Evolutionary conservation across 2,329 filamentous ascomycete species (phyloP).

Genomic region (Aspergillus tanneri): DNA sequence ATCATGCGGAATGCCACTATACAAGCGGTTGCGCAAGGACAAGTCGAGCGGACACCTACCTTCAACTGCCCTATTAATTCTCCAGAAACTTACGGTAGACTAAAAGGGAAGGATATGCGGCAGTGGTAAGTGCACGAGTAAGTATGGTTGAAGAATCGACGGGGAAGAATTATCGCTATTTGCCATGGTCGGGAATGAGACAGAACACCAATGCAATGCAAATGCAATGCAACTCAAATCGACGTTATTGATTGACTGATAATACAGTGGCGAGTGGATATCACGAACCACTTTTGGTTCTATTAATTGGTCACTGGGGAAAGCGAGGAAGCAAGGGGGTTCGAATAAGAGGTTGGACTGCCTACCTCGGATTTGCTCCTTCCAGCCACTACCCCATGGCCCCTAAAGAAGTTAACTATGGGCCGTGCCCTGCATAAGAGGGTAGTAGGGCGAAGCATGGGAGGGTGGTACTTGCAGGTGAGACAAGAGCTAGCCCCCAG

Average conservation of each 20-base stretch:
- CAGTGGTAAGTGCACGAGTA: conserved; percentile 17
- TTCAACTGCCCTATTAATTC: conserved; percentile 4
- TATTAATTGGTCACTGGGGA: conserved; percentile 15
- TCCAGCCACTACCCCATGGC: conserved; percentile 6
- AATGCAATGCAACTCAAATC: conserved; percentile 28
- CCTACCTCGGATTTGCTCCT: conserved; percentile 10
- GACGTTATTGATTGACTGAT: conserved; percentile 18
- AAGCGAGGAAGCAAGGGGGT: conserved; percentile 24
- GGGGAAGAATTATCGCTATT: conserved; percentile 9
- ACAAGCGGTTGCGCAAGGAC: conserved; percentile 12
- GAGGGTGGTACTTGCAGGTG: conserved; percentile 11
- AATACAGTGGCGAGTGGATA: conserved; percentile 10
- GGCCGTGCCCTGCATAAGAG: conserved; percentile 18
- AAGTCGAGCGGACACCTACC: neutral
- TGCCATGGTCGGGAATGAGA: conserved; percentile 12
- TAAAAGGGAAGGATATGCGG: conserved; percentile 8
- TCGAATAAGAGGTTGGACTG: conserved; percentile 11
- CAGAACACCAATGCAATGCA: conserved; percentile 19
- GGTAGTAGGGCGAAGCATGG: conserved; percentile 15
- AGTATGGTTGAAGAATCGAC: conserved; percentile 4
- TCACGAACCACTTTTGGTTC: neutral
- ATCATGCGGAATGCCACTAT: conserved; percentile 14
- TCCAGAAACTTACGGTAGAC: conserved; percentile 10
- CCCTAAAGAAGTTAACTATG: conserved; percentile 11
- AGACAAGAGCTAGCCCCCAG: conserved; percentile 16